Evolutionary conservation across 2,329 filamentous ascomycete genomes (phyloP).

Genomic region (Diatrype stigma): DNA sequence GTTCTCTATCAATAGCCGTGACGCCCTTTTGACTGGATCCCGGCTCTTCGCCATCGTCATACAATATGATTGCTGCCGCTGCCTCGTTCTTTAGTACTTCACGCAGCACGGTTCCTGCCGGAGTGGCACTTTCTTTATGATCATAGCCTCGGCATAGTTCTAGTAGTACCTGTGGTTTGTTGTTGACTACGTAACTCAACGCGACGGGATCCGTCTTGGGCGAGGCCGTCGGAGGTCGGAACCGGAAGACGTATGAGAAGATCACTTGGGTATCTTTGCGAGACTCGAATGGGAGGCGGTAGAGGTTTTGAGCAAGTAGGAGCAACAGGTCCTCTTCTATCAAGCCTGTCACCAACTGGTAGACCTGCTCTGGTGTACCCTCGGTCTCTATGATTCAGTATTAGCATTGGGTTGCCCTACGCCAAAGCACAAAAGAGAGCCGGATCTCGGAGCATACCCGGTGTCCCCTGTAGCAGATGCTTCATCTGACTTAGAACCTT

Average conservation of each 20-base stretch:
- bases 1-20: constrained; percentile 70
- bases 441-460: constrained; percentile 53
- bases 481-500: constrained; percentile 90
- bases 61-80: constrained; percentile 84
- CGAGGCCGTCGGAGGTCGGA: constrained; percentile 66
- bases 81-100: constrained; percentile 88
- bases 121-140: constrained; percentile 84
- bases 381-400: constrained; percentile 63
- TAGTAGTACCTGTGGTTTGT: constrained; percentile 80
- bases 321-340: constrained; percentile 88
- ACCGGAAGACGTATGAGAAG: constrained; percentile 91
- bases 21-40: constrained; percentile 73
- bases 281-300: constrained; percentile 88
- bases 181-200: constrained; percentile 82
- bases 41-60: constrained; percentile 74
- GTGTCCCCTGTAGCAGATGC: constrained; percentile 84
- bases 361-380: constrained; percentile 80
- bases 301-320: constrained; percentile 75
- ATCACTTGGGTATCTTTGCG: constrained; percentile 94
- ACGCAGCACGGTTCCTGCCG: constrained; percentile 82
- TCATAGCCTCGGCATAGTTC: constrained; percentile 88
- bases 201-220: constrained; percentile 74
- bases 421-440: constrained; percentile 1
- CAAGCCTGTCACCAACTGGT: constrained; percentile 77
- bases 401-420: constrained; percentile 10